Evolutionary conservation across 1,139 yeast genomes (phyloP).

Genomic region (Blastobotrys persicus): DNA sequence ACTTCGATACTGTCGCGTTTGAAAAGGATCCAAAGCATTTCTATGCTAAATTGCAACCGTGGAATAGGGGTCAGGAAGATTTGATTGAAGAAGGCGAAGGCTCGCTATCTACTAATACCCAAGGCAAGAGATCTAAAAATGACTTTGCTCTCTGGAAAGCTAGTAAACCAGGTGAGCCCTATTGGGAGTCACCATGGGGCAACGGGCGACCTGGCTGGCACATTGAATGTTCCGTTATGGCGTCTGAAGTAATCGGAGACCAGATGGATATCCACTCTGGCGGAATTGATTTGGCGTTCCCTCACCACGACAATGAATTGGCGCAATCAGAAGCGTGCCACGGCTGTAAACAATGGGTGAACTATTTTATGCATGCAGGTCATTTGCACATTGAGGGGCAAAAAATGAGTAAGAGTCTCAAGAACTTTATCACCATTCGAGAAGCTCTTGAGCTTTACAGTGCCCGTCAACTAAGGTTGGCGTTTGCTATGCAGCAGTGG

Average conservation of each 20-base stretch:
- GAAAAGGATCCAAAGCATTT: constrained; percentile 66
- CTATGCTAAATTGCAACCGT: constrained; percentile 96
- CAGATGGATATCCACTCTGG: constrained; percentile 95
- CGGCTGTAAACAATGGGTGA: constrained; percentile 91
- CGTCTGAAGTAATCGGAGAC: constrained; percentile 79
- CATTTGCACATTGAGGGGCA: constrained; percentile 98
- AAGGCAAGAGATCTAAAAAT: constrained; percentile 65
- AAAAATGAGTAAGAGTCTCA: constrained; percentile 93
- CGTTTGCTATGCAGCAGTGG: constrained; percentile 91
- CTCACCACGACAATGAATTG: constrained; percentile 98
- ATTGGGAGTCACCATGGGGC: constrained; percentile 97
- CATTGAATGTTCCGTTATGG: constrained; percentile 99
- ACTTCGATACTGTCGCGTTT: constrained; percentile 82
- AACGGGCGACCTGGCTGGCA: constrained; percentile 99
- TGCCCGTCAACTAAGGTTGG: constrained; percentile 81
- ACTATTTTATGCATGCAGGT: constrained; percentile 94
- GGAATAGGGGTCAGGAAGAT: constrained; percentile 89
- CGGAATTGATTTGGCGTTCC: constrained; percentile 95
- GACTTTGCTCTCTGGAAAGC: constrained; percentile 98
- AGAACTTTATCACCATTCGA: constrained; percentile 90
- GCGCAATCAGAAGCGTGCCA: constrained; percentile 96
- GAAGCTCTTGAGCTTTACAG: constrained; percentile 74
- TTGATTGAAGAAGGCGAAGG: constrained; percentile 96
- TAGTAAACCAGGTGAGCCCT: constrained; percentile 96
- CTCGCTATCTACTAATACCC: constrained; percentile 55